phyloP scores from a whole-genome alignment of 2,329 filamentous ascomycete genomes.

The Ophiocordyceps camponoti-leonardi region DNA sequence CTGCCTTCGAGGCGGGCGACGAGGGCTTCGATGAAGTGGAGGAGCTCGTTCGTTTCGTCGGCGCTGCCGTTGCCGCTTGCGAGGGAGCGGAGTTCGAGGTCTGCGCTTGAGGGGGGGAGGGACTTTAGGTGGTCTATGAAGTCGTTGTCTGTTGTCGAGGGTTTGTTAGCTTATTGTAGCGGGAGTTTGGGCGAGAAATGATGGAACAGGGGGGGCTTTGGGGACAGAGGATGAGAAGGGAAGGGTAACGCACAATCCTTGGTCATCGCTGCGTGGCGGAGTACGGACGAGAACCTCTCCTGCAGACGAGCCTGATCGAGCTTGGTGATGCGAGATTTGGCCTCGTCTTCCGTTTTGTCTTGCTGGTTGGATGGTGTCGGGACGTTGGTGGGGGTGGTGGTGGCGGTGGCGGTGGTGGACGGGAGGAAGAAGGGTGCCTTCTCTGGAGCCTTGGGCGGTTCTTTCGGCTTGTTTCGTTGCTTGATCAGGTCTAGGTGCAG shows the following conservation, averaged over 20 bases:
- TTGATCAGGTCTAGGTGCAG: conserved; percentile 85
- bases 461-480: conserved; percentile 83
- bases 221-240: too few relatives aligned
- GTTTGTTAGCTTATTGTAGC: conserved; percentile 7
- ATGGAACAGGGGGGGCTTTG: too few relatives aligned
- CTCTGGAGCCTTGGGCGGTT: conserved; percentile 79
- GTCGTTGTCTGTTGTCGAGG: conserved; percentile 30
- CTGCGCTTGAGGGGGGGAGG: conserved; percentile 68
- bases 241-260: conserved; percentile 39
- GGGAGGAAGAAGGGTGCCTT: conserved; percentile 94
- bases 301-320: conserved; percentile 41
- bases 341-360: conserved; percentile 23
- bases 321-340: conserved; percentile 49
- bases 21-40: conserved; percentile 66
- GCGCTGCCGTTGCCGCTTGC: conserved; percentile 23
- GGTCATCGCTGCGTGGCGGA: conserved; percentile 33
- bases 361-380: conserved; percentile 20
- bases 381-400: conserved; percentile 18
- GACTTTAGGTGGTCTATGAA: conserved; percentile 68
- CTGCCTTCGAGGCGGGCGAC: conserved; percentile 50
- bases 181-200: conserved; percentile 2
- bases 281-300: conserved; percentile 38
- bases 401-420: conserved; percentile 26
- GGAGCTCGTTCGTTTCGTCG: conserved; percentile 48
- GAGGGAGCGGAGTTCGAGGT: conserved; percentile 79